Evolutionary conservation across 2,329 filamentous ascomycete genomes (phyloP), one percentile per base, ranked within the genome.

Genomic region (Calcarisporium arbuscula): DNA sequence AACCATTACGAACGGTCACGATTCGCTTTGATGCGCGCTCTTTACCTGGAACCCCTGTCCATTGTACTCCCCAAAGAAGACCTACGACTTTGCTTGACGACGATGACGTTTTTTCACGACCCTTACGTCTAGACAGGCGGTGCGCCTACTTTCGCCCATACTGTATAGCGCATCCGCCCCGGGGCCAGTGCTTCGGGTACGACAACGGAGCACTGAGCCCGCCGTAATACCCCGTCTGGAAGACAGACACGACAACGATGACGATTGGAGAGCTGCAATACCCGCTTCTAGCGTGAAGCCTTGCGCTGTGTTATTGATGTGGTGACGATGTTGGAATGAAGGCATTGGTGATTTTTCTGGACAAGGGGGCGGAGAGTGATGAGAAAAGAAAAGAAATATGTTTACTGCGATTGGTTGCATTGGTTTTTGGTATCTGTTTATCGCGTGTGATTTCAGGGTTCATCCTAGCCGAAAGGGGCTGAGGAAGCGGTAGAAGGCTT

Each of bases 71-170:
- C 45, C 36, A 39, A 45, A 50, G 50, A 55, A 56, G 47, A 51
- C 49, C 49, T 51, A 56, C 47, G 52, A 58, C 51, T 50, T 48
- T 56, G 54, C 55, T 59, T 64, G 61, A 65, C 59, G 61, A 65
- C 61, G 57, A 63, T 57, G 60, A 63, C 57, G 58, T 57, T 62
- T 62, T 62, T 58, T 64, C 55, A 65, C 57, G 61, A 65, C 57
- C 32, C 54, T 62, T 56, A 65, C 56, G 61, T 64, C 61, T 64
- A 65, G 61, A 65, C 60, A 62, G 57, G 57, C 55, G 56, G 51
- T 53, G 51, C 51, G 47, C 51, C 57, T 49, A 49, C 42, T 52
- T 43, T 45, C 50, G 44, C 43, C 44, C 43, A 50, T 46, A 44
- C 50, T 51, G 51, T 52, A 44, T 46, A 46, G 46, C 44, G 40